A percentile compares a stretch with the other conserved stretches of the same genome.
phyloP scores from a whole-genome alignment of 176 grass and related monocot genomes.

The Cymbopogon citratus region DNA sequence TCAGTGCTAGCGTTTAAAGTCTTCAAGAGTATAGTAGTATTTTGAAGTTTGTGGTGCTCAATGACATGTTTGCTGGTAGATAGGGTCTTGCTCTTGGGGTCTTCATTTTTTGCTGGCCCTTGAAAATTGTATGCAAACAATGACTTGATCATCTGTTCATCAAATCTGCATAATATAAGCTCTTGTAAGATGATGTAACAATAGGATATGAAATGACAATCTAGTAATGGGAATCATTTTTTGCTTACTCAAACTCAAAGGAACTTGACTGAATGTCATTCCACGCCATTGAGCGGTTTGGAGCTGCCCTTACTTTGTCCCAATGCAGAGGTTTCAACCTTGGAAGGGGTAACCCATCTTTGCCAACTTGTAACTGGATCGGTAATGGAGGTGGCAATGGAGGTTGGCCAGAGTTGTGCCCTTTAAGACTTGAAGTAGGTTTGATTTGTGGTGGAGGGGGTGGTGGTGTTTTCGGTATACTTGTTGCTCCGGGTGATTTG shows the following conservation, averaged over 20 bases:
- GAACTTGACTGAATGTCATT: constrained; percentile 84
- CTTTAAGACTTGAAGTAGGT: constrained; percentile 21
- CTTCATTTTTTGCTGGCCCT: constrained; percentile 45
- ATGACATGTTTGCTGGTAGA: constrained; percentile 69
- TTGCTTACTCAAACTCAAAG: constrained; percentile 68
- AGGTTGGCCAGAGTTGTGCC: constrained; percentile 31
- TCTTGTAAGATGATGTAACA: constrained; percentile 16
- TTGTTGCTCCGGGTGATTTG: not conserved
- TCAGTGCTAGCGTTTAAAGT: constrained; percentile 62
- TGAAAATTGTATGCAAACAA: constrained; percentile 86
- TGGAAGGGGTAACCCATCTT: constrained; percentile 53
- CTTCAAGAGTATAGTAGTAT: constrained; percentile 87
- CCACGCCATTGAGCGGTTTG: constrained; percentile 84
- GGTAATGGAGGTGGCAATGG: constrained; percentile 40
- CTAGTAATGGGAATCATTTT: not conserved
- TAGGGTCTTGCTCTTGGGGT: constrained; percentile 43
- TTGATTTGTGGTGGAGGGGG: constrained; percentile 44
- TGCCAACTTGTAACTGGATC: constrained; percentile 27
- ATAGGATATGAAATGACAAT: not conserved
- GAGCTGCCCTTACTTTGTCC: constrained; percentile 84
- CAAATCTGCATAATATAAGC: constrained; percentile 52
- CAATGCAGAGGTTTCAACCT: constrained; percentile 94
- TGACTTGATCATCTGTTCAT: constrained; percentile 79
- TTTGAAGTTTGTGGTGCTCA: constrained; percentile 83
- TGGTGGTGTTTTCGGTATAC: constrained; percentile 29